Evolutionary conservation across 805 yeast species (phyloP).

Genomic region (Ogataea wickerhamii): DNA sequence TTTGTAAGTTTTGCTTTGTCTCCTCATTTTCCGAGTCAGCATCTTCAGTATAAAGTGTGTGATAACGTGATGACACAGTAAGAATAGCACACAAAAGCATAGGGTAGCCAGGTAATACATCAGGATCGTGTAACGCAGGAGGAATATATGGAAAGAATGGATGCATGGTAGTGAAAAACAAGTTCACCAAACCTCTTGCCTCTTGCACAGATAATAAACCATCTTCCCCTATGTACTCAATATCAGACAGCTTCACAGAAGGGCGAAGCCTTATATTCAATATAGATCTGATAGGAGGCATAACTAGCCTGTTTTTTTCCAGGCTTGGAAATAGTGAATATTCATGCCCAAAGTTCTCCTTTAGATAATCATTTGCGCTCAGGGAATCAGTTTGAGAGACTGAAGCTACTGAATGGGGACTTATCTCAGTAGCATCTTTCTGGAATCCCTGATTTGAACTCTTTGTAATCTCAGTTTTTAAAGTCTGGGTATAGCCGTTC

Average conservation of each 20-base stretch:
- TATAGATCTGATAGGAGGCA: constrained; percentile 44
- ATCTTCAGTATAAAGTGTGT: constrained; percentile 46
- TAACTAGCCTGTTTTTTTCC: constrained; percentile 28
- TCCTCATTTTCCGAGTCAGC: constrained; percentile 20
- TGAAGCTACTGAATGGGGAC: constrained; percentile 2
- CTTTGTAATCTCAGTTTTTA: no score
- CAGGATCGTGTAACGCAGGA: constrained; percentile 60
- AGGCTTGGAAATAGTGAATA: constrained; percentile 23
- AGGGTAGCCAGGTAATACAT: constrained; percentile 71
- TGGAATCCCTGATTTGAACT: background rate
- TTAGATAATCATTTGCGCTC: constrained; percentile 5
- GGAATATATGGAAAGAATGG: constrained; percentile 92
- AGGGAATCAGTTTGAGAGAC: constrained; percentile 3
- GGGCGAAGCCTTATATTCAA: constrained; percentile 45
- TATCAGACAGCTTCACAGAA: constrained; percentile 46
- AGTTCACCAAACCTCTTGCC: constrained; percentile 52
- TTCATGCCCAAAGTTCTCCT: constrained; percentile 30
- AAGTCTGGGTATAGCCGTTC: background rate
- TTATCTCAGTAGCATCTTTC: background rate
- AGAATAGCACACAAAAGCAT: constrained; percentile 75
- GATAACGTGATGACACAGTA: constrained; percentile 78
- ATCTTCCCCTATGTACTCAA: constrained; percentile 59
- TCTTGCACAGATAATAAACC: constrained; percentile 56
- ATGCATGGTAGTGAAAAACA: constrained; percentile 75
- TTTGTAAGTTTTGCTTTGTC: constrained; percentile 14